Evolutionary conservation across 2,329 filamentous ascomycete genomes (phyloP), one percentile per base, ranked within the genome.

Genomic region (Coniochaeta pulveracea): DNA sequence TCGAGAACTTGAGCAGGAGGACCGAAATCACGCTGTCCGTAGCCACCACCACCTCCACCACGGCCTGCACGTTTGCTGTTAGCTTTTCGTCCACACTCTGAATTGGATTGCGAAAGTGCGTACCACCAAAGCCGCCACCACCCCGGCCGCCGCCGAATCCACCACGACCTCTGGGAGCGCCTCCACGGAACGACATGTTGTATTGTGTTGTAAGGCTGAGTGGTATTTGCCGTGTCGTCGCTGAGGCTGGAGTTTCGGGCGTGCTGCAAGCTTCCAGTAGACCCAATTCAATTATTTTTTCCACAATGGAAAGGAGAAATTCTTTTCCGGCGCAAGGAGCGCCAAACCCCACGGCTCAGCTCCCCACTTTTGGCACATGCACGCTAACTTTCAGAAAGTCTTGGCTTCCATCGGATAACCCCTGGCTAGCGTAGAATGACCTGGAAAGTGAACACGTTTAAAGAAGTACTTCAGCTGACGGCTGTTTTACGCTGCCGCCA

Each of bases 1-100:
- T 95, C 91, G 47, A 76, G 53, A 34, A 80, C 73, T 37, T 66
- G 57, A 37, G 70, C 69, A 40, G 76, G 76, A 40, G 76, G 76
- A 32, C 76, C 76, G 50, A 69, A 72, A 38, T 75, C 72, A 42
- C 60, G 53, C 44, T 61, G 66, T 42, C 72, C 67, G 52, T 69
- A 77, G 38, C 73, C 73, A 31, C 28, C 28, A 9, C 28, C 18
- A n/a, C n/a, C n/a, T 31, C 28, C 28, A 53, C 72, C 73, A 42
- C 75, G 72, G 41, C 72, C 72, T 72, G 54, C 51, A 43, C 18
- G 40, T 24, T 25, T 16, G 33, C 35, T n/a, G n/a, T n/a, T 40
- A 41, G 37, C 28, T 34, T 3, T 15, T 7, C 18, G 9, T 27
- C n/a, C 8, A 7, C 25, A 27, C n/a, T n/a, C n/a, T n/a, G n/a